phyloP scores from a whole-genome alignment of 1,284 basidiomycete species.

The Sporisorium sorghi region DNA sequence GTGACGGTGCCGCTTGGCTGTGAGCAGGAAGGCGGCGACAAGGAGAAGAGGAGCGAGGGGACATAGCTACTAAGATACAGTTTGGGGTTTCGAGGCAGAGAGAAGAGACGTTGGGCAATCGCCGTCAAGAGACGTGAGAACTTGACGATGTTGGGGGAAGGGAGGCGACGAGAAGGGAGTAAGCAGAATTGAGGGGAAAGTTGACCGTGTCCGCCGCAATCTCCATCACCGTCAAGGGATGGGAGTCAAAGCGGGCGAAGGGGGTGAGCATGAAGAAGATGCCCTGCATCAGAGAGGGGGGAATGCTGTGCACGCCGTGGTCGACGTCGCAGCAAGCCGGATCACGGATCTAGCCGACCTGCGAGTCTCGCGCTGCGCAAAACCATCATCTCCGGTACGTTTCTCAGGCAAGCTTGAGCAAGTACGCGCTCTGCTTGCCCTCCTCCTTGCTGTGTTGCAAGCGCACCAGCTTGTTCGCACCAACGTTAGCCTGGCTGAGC shows the following conservation, averaged over 20 bases:
- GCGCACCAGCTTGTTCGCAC: conserved; percentile 38
- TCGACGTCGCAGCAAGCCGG: neutral
- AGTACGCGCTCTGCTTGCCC: conserved; percentile 34
- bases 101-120: no score
- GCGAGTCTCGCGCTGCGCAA: no score
- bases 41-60: neutral
- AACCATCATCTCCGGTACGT: no score
- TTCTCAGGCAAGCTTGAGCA: conserved; percentile 46
- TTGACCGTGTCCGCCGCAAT: no score
- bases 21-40: neutral
- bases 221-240: neutral
- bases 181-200: neutral
- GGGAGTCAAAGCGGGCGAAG: neutral
- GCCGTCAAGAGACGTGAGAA: no score
- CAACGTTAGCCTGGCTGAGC: conserved; percentile 17
- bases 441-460: conserved; percentile 25
- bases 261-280: neutral
- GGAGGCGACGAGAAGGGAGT: neutral
- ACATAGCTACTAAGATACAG: conserved; percentile 40
- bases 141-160: no score
- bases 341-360: conserved; percentile 13
- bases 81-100: conserved; percentile 10
- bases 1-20: conserved; percentile 40
- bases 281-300: no score
- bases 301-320: neutral